Percentiles rank a stretch among this genome's conserved stretches.
These are phyloP conservation scores for Ceratocystis cacaofunesta DNA, from an alignment of 2,329 filamentous ascomycete genomes.

Conservation along the genomic window DNA sequence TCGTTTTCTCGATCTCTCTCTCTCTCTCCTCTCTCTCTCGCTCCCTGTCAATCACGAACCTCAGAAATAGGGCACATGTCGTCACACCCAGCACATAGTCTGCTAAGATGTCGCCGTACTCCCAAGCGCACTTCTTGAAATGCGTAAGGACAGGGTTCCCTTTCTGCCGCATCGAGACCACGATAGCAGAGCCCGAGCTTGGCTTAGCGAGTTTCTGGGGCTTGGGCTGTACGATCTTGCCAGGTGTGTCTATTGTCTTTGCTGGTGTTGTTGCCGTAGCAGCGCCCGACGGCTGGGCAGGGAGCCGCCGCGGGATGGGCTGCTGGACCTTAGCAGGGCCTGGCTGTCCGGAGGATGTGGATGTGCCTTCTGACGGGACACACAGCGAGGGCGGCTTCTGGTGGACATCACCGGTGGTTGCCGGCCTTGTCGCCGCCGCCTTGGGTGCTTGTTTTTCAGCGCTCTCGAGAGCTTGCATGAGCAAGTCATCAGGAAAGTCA, in stretches of 20 bases:
- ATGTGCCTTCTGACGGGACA: background rate
- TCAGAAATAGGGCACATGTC: slow-evolving; percentile 83
- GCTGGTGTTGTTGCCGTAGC: slow-evolving; percentile 20
- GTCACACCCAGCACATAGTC: slow-evolving; percentile 82
- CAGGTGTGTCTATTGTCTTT: slow-evolving; percentile 20
- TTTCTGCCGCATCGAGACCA: slow-evolving; percentile 84
- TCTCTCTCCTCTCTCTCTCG: background rate
- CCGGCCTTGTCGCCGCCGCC: background rate
- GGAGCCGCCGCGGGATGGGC: slow-evolving; percentile 41
- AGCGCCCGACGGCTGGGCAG: slow-evolving; percentile 25
- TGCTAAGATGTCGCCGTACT: slow-evolving; percentile 91
- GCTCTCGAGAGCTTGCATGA: slow-evolving; percentile 16
- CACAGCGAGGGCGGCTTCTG: background rate
- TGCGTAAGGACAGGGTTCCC: slow-evolving; percentile 83
- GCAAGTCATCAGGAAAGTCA: slow-evolving; percentile 15
- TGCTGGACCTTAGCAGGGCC: slow-evolving; percentile 25
- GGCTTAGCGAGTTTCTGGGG: slow-evolving; percentile 65
- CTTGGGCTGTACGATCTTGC: slow-evolving; percentile 67
- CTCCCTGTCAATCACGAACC: slow-evolving; percentile 22
- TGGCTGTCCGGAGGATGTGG: background rate
- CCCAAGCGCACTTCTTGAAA: slow-evolving; percentile 75
- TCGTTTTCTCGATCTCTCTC: background rate
- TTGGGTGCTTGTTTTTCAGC: slow-evolving; percentile 9
- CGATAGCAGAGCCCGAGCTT: slow-evolving; percentile 56
- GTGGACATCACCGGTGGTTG: background rate